These are phyloP conservation scores for Myriangium duriaei DNA, from an alignment of 2,329 filamentous ascomycete genomes.

Conservation along the genomic window DNA sequence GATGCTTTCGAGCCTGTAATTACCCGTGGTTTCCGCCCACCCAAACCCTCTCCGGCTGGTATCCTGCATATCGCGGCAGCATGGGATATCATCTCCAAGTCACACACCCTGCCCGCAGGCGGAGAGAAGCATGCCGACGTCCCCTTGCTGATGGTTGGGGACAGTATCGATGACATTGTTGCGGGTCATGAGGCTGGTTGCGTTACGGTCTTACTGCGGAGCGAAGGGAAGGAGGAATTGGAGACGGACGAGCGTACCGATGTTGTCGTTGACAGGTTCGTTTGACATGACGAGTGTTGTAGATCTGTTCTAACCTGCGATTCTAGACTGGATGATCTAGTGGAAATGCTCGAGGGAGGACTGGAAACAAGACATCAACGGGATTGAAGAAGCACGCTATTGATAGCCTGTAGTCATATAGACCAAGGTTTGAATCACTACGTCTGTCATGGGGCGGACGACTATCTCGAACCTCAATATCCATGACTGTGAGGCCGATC, in stretches of 20 bases:
- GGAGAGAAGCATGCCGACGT: slow-evolving; percentile 23
- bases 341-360: slow-evolving; percentile 18
- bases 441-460: too few species aligned
- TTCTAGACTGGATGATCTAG: slow-evolving; percentile 20
- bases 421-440: not conserved
- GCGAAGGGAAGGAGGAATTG: slow-evolving; percentile 24
- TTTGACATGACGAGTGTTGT: not conserved
- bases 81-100: slow-evolving; percentile 47
- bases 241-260: slow-evolving; percentile 22
- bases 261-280: slow-evolving; percentile 18
- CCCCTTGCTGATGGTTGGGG: slow-evolving; percentile 41
- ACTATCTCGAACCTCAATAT: too few species aligned
- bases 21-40: slow-evolving; percentile 68
- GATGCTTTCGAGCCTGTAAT: slow-evolving; percentile 60
- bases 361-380: slow-evolving; percentile 3
- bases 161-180: slow-evolving; percentile 82
- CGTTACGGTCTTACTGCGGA: slow-evolving; percentile 66
- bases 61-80: slow-evolving; percentile 70
- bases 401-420: not conserved
- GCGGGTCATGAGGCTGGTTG: slow-evolving; percentile 74
- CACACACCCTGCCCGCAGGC: slow-evolving; percentile 23
- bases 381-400: not conserved
- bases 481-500: too few species aligned
- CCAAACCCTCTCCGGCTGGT: slow-evolving; percentile 80
- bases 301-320: not conserved